Evolutionary conservation across 1,284 basidiomycete genomes (phyloP), one percentile per base, ranked within the genome.

Genomic region (Gymnopus androsaceus): DNA sequence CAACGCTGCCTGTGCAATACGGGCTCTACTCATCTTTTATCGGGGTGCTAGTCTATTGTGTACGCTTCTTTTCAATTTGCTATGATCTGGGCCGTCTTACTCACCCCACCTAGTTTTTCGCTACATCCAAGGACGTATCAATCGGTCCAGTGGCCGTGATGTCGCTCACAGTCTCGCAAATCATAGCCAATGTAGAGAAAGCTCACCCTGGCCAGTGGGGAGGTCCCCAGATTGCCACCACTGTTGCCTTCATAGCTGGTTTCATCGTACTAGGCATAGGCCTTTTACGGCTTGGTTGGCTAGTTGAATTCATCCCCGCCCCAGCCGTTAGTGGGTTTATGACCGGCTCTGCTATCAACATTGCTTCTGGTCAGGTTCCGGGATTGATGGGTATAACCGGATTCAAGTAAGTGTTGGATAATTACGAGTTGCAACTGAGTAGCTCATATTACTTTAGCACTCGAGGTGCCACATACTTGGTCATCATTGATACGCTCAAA

Each of bases 81-180:
- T 41, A 45, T 51, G 14, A 14, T 5, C 25, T 7, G 21, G 17
- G 51, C 55, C 41, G 58, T 27, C 27, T 61, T 23, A 64, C 52
- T 33, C 54, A 45, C 41, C 54, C 45, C 52, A 61, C 25, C n/a
- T 63, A 92, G 88, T 82, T 93, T 69, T 94, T 94, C 64, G 95
- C 94, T 28, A 97, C 94, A 0, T 94, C 93, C 40, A 97, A 97
- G 72, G 95, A 98, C 75, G 91, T 95, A 33, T 93, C 93, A 11
- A 97, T 98, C 62, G 95, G 95, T 50, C 95, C 95, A 2, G 95
- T 96, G 60, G 95, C 96, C 15, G 96, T 99, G 72, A 97, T 98
- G 94, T 96, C 93, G 6, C 83, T 97, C 53, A 91, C 93, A 33
- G 87, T 88, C n/a, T 82, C 92, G 14, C 86, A 92, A 66, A 87